A percentile compares a stretch with the other conserved stretches of the same genome.
These are phyloP conservation scores for Pezicula radicicola DNA, from an alignment of 2,329 filamentous ascomycete species.

Conservation along the genomic window DNA sequence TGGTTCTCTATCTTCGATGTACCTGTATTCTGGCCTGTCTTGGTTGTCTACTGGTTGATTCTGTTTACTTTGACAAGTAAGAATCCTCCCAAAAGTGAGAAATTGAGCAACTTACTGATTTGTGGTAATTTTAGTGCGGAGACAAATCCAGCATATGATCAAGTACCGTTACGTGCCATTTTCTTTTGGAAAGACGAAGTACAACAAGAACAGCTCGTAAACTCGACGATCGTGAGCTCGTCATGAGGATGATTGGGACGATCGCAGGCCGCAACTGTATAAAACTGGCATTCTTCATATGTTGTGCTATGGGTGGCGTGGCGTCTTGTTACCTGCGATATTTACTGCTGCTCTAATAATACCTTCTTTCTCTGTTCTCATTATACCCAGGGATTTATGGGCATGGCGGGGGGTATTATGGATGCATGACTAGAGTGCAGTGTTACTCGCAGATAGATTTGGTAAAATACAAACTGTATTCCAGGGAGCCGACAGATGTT, in stretches of 20 bases:
- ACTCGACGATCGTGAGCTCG: conserved; percentile 4
- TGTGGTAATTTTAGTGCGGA: conserved; percentile 66
- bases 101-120: neutral
- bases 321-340: conserved; percentile 6
- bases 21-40: conserved; percentile 97
- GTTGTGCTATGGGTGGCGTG: neutral
- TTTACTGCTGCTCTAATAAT: conserved; percentile 18
- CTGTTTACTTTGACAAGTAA: conserved; percentile 91
- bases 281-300: no score
- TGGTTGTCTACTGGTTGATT: conserved; percentile 99
- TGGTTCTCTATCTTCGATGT: conserved; percentile 96
- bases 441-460: no score
- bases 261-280: no score
- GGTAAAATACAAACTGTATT: no score
- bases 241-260: neutral
- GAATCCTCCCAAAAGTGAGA: conserved; percentile 33
- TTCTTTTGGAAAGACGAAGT: conserved; percentile 83
- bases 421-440: no score
- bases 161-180: conserved; percentile 99
- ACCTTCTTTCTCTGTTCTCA: conserved; percentile 13
- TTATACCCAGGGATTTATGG: conserved; percentile 8
- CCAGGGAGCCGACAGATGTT: no score
- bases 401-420: no score
- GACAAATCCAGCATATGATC: conserved; percentile 99
- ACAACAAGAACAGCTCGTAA: conserved; percentile 57